These are phyloP conservation scores for Pseudocercospora pini-densiflorae DNA, from an alignment of 2,329 filamentous ascomycete genomes.

Conservation along the genomic window DNA sequence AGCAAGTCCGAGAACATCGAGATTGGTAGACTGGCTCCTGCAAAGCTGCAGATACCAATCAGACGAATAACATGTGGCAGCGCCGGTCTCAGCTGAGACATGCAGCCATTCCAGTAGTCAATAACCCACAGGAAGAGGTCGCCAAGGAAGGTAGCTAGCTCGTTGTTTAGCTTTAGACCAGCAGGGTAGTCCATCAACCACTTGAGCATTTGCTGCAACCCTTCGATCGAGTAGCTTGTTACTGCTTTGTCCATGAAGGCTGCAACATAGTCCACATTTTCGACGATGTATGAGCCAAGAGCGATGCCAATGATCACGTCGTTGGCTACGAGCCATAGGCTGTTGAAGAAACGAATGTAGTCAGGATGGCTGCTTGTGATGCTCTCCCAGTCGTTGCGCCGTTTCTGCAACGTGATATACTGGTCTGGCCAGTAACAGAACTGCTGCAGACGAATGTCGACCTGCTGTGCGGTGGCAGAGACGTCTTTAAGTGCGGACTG, in stretches of 20 bases:
- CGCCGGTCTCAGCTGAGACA: slow-evolving; percentile 75
- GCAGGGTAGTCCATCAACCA: slow-evolving; percentile 98
- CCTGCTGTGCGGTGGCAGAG: slow-evolving; percentile 93
- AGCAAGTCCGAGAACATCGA: slow-evolving; percentile 93
- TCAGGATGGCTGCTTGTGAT: slow-evolving; percentile 94
- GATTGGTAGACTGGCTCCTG: slow-evolving; percentile 95
- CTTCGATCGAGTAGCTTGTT: slow-evolving; percentile 82
- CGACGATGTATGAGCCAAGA: slow-evolving; percentile 93
- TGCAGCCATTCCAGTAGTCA: slow-evolving; percentile 90
- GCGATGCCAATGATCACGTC: slow-evolving; percentile 99
- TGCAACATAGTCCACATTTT: slow-evolving; percentile 86
- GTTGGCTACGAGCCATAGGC: slow-evolving; percentile 96
- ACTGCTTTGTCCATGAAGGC: slow-evolving; percentile 77
- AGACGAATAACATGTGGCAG: slow-evolving; percentile 89
- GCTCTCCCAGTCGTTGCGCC: slow-evolving; percentile 92
- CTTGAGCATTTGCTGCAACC: slow-evolving; percentile 82
- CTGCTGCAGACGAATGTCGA: slow-evolving; percentile 95
- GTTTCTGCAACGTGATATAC: slow-evolving; percentile 85
- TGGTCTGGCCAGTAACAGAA: slow-evolving; percentile 99
- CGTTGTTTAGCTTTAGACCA: slow-evolving; percentile 91
- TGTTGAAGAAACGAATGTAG: slow-evolving; percentile 99
- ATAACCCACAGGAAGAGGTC: slow-evolving; percentile 99
- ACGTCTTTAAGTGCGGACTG: slow-evolving; percentile 91
- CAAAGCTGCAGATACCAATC: slow-evolving; percentile 93
- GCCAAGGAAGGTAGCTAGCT: slow-evolving; percentile 90